Evolutionary conservation across 1,284 basidiomycete species (phyloP).

Genomic region (Pyrrhoderma lamaoense): DNA sequence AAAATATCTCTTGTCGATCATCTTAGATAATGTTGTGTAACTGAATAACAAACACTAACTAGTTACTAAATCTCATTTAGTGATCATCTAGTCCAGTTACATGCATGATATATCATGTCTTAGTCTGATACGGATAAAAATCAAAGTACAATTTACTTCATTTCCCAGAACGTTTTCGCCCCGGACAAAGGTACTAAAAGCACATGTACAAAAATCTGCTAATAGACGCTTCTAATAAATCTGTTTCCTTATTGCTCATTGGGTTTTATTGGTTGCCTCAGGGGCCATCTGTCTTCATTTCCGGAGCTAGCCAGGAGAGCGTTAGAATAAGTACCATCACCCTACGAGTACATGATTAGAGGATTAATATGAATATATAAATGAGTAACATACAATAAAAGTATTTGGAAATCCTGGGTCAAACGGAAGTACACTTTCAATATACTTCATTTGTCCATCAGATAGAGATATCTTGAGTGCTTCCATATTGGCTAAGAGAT

Average conservation of each 20-base stretch:
- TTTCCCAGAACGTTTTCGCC: too few species aligned
- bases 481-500: constrained; percentile 24
- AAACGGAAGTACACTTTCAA: constrained; percentile 21
- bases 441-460: constrained; percentile 20
- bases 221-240: too few species aligned
- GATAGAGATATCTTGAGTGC: constrained; percentile 23
- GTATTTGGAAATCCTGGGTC: constrained; percentile 26
- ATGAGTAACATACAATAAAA: constrained; percentile 19
- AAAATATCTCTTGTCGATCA: too few species aligned
- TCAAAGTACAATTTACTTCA: too few species aligned
- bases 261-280: constrained; percentile 5
- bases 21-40: too few species aligned
- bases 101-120: too few species aligned
- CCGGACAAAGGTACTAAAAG: too few species aligned
- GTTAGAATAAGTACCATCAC: constrained; percentile 8
- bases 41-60: too few species aligned
- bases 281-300: constrained; percentile 5
- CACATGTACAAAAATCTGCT: too few species aligned
- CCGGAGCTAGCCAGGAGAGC: not conserved
- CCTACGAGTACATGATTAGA: constrained; percentile 1
- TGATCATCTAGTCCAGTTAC: too few species aligned
- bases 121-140: too few species aligned
- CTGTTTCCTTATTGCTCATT: not conserved
- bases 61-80: too few species aligned
- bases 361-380: not conserved